Conservation (phyloP, 2,329 filamentous ascomycete species). For the Dothiorella sarmentorum region DNA sequence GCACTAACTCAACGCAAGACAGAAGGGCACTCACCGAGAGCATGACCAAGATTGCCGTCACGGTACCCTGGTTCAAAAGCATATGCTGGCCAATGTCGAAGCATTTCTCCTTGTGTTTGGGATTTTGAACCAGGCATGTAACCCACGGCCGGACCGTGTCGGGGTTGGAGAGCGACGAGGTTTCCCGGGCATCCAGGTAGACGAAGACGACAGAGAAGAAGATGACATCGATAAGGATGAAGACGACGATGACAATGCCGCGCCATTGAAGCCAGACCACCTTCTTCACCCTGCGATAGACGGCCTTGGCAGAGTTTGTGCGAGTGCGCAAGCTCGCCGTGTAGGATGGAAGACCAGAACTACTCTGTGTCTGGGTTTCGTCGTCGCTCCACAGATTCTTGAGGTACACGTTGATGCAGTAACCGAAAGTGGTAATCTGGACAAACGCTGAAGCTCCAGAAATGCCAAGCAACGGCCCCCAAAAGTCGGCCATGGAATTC, state of each 20-base stretch:
- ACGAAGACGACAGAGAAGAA: constrained; percentile 93
- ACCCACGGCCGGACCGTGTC: constrained; percentile 64
- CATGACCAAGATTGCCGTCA: constrained; percentile 77
- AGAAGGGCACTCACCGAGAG: constrained; percentile 61
- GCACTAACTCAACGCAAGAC: neutral
- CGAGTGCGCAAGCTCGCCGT: constrained; percentile 72
- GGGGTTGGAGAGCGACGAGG: constrained; percentile 54
- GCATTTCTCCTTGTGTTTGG: constrained; percentile 65
- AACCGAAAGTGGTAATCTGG: constrained; percentile 74
- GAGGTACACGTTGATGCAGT: constrained; percentile 94
- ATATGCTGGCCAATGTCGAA: constrained; percentile 57
- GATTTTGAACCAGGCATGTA: constrained; percentile 59
- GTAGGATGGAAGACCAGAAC: constrained; percentile 64
- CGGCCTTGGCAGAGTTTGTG: constrained; percentile 67
- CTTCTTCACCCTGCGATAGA: constrained; percentile 80
- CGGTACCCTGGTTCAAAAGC: constrained; percentile 70
- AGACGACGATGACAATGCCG: constrained; percentile 81
- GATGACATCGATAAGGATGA: constrained; percentile 87
- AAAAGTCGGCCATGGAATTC: constrained; percentile 79
- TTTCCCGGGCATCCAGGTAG: constrained; percentile 65
- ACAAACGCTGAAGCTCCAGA: constrained; percentile 71
- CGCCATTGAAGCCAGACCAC: constrained; percentile 93
- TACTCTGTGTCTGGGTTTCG: constrained; percentile 59
- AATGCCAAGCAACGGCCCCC: constrained; percentile 83
- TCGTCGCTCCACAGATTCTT: constrained; percentile 72